Conservation (phyloP, 1,284 basidiomycete genomes). For the Boletus smithii region DNA sequence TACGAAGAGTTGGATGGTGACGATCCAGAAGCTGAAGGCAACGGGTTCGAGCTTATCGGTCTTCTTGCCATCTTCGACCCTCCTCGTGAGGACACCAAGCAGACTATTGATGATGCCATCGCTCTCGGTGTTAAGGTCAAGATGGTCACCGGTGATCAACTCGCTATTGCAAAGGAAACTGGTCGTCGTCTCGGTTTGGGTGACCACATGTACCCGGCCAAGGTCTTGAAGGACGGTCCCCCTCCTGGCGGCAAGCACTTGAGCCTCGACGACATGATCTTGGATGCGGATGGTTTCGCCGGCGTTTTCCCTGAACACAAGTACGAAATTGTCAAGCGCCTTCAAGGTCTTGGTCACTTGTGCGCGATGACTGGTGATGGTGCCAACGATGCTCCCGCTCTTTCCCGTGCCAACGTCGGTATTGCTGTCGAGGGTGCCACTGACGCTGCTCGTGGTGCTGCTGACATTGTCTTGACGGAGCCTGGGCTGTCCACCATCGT, state of each 20-base stretch:
- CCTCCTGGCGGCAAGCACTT: conserved; percentile 64
- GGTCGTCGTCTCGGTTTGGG: conserved; percentile 93
- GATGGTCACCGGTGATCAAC: conserved; percentile 99
- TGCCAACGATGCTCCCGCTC: conserved; percentile 83
- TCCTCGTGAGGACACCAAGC: conserved; percentile 96
- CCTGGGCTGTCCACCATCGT: conserved; percentile 85
- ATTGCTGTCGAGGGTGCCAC: conserved; percentile 88
- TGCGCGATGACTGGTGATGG: conserved; percentile 85
- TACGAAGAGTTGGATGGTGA: conserved; percentile 89
- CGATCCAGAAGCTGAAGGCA: conserved; percentile 80
- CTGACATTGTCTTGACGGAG: conserved; percentile 82
- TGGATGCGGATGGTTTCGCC: conserved; percentile 77
- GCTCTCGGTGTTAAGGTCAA: conserved; percentile 97
- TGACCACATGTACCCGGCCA: conserved; percentile 86
- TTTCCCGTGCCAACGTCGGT: conserved; percentile 83
- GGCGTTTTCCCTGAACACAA: conserved; percentile 91
- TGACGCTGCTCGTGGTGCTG: conserved; percentile 81
- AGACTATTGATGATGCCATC: conserved; percentile 96
- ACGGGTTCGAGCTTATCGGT: conserved; percentile 96
- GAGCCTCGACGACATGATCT: conserved; percentile 77
- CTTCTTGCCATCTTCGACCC: conserved; percentile 98
- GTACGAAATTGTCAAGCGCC: conserved; percentile 80
- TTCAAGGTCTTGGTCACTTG: conserved; percentile 75
- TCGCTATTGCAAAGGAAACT: conserved; percentile 99
- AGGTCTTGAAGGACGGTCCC: conserved; percentile 79